Evolutionary conservation across 192 early-diverging fungal species (phyloP), one percentile per base, ranked within the genome.

Genomic region (Mortierella antarctica): DNA sequence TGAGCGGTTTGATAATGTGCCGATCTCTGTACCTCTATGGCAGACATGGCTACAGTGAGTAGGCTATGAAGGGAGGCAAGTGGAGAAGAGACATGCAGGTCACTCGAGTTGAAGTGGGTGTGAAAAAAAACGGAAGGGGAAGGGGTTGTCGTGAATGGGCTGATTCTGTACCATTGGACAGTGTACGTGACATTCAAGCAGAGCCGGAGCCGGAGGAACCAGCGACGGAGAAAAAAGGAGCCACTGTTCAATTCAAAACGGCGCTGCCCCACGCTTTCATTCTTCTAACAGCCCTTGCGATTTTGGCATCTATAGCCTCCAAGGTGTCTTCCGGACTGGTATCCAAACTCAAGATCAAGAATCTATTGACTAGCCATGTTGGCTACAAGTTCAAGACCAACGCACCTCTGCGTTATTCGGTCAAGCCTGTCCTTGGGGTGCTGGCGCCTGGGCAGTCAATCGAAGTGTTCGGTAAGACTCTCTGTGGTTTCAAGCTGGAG

Each of bases 381-480:
- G 84, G 84, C n/a, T 85, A 78, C 70, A 85, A 85, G 65, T 82
- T 85, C 62, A 85, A 85, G 71, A 85, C 84, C 9, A 85, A 85
- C 62, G 84, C 84, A 13, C 84, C 80, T 8, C 41, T 82, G 20
- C 49, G 84, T 57, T 85, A 85, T 41, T 82, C 74, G 58, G 84
- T 85, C 52, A 85, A 85, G 62, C 84, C 84, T 6, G 80, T 82
- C 21, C 79, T 85, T 45, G 84, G 80, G 6, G 80, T 82, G 18
- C 74, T 85, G 42, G 70, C 57, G 20, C 74, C 79, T 7, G 74
- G 81, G 49, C 80, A 76, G 47, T 77, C 73, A 8, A 63, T 85
- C 2, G 84, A 85, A 78, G 84, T 85, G 13, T 85, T 78, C 74
- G 84, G 84, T 85, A 82, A 40, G 63, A 41, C 10, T 60, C 12